These are phyloP conservation scores for Holtermanniella nyarrowii DNA, from an alignment of 768 basidiomycete species.

Conservation along the genomic window DNA sequence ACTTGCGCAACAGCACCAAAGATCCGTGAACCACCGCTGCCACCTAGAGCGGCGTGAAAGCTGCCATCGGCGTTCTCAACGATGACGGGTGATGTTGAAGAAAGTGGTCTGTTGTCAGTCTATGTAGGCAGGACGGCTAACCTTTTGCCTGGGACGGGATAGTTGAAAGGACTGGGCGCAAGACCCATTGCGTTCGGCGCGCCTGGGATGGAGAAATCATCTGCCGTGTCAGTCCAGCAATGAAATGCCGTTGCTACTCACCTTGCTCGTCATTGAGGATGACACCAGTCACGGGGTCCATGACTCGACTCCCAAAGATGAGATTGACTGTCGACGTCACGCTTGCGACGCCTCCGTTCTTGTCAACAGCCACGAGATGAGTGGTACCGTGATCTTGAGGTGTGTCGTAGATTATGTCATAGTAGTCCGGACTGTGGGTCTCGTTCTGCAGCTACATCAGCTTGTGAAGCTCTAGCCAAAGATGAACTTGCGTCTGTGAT, in stretches of 20 bases:
- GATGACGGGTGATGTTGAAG: conserved; percentile 72
- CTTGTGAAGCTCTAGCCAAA: not conserved
- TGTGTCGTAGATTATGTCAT: conserved; percentile 69
- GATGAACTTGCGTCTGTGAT: conserved; percentile 66
- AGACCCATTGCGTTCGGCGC: conserved; percentile 60
- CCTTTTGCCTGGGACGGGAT: conserved; percentile 71
- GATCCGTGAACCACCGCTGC: conserved; percentile 78
- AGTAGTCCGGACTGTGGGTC: conserved; percentile 74
- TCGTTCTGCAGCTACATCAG: conserved; percentile 49
- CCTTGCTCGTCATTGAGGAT: conserved; percentile 76
- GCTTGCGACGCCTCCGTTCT: conserved; percentile 69
- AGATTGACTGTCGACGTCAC: conserved; percentile 80
- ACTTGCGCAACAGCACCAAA: conserved; percentile 70
- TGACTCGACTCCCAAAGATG: conserved; percentile 76
- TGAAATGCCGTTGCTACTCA: conserved; percentile 3
- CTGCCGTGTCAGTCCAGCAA: conserved; percentile 40
- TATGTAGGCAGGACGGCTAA: conserved; percentile 1
- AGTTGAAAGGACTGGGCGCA: conserved; percentile 50
- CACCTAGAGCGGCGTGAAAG: conserved; percentile 66
- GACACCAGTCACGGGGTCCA: conserved; percentile 78
- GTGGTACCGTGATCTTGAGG: conserved; percentile 85
- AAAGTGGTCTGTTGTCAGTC: conserved; percentile 52
- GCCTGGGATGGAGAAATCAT: conserved; percentile 84
- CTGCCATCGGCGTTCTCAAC: conserved; percentile 65
- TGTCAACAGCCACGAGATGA: conserved; percentile 73